Base-by-base conservation (phyloP, 2,329 filamentous ascomycete species). In the Trichoderma guizhouense region DNA sequence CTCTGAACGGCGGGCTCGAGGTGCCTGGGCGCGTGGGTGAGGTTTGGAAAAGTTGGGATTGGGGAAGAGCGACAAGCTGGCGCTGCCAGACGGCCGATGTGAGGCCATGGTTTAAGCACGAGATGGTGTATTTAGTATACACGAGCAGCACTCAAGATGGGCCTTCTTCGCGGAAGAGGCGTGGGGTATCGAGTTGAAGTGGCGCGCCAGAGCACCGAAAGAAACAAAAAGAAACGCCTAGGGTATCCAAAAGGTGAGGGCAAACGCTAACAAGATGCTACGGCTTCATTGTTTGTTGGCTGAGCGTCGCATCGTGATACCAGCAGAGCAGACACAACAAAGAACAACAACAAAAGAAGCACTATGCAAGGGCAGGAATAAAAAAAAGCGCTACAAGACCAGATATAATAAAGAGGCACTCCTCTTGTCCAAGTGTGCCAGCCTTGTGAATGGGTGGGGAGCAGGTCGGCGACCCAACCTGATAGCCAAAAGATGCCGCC, bases 21-120 rank as follows among this genome's bases (percentile, higher is more conserved):
- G 79, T 1, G 81, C 81, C 63, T 84, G 83, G 14, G 21, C 47
- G 30, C 85, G 76, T 21, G 74, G 76, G 61, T 75, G 78, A 30
- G 79, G 77, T 34, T 76, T 80, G n/a, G 80, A 79, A 34, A 77
- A 70, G 74, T 79, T 85, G 26, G 86, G 83, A 74, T 83, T 89
- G 32, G 87, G 87, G 76, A 89, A 89, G 73, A 89, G 84, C 72
- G 87, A 89, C 79, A 89, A 88, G 72, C 85, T 84, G 78, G 84
- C 85, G 26, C 83, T 78, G 71, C 81, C 81, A 70, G 79, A 77
- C n/a, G 76, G 71, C 58, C 77, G 76, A 64, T 78, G 76, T 64
- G 82, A 77, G 36, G 83, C 81, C 84, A 85, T 85, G 72, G 26
- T 73, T 74, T 30, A 66, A 69, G 58, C 58, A 58, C 32, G 15